Conservation (phyloP, 441 rosid genomes). For the Hura crepitans region DNA sequence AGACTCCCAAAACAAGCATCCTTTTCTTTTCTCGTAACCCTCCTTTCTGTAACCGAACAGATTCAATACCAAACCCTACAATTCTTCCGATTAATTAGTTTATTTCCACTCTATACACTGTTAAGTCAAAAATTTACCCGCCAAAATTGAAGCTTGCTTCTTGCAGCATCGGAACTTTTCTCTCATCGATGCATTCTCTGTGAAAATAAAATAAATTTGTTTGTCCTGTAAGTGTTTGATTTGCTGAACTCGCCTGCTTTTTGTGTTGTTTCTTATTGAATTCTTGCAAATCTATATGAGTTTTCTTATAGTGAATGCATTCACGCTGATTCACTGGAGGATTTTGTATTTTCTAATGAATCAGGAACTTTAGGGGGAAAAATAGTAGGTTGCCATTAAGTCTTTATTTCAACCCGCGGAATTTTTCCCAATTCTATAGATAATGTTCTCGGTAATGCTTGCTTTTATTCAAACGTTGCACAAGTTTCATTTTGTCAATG, state of each 20-base stretch:
- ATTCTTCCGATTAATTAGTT: constrained; percentile 25
- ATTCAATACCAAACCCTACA: constrained; percentile 20
- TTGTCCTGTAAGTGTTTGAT: not conserved
- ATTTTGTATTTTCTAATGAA: not conserved
- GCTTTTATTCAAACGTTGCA: not conserved
- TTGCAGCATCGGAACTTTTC: not conserved
- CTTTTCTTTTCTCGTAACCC: not conserved
- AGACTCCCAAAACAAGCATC: not conserved
- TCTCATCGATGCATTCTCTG: not conserved
- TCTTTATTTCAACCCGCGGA: not conserved
- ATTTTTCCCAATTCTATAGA: not conserved
- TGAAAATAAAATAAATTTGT: not conserved
- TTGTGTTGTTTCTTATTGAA: not conserved
- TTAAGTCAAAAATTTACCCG: not conserved
- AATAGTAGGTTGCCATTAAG: not conserved
- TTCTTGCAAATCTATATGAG: not conserved
- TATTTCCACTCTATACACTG: not conserved
- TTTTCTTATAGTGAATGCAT: not conserved
- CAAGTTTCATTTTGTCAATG: not conserved
- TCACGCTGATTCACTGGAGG: not conserved
- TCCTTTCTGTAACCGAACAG: constrained; percentile 13
- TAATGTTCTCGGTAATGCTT: not conserved
- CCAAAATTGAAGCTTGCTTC: not conserved
- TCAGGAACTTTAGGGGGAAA: not conserved
- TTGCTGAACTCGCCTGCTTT: not conserved